Evolutionary conservation across 2,329 filamentous ascomycete species (phyloP), one percentile per base, ranked within the genome.

Genomic region (Cordyceps fumosorosea): DNA sequence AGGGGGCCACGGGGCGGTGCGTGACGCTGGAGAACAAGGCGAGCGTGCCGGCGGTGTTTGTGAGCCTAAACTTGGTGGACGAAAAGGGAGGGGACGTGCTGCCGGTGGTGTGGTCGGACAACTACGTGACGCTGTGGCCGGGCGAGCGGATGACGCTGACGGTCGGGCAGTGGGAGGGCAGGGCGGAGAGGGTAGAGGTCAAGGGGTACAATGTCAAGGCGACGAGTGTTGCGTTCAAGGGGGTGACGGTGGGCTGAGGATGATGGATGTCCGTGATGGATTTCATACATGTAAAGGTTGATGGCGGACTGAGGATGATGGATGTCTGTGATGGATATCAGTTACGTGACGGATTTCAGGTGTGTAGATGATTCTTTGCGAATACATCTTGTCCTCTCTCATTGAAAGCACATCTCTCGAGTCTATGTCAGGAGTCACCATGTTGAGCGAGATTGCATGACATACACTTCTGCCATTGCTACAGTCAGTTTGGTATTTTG

Each of bases 61-160:
- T 88, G 10, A 74, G 78, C 2, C 60, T 87, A 34, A 78, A 78
- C 52, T 68, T 85, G 1, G 74, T 84, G 0, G 76, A 84, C 64
- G 64, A 60, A 2, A 63, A 69, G 0, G 77, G 77, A 0, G 65
- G 72, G 0, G 81, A 84, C 56, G 74, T 85, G 0, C 65, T 78
- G 5, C 82, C 84, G 0, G 77, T 84, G 0, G 73, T 75, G 22
- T 88, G 85, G 84, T 80, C 79, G 0, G 84, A 87, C 64, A 88
- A 88, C 64, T 88, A 87, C 64, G 73, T 88, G 14, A 86, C 84
- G 1, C 70, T 88, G 11, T 86, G 81, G 77, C 83, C 84, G 0
- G 70, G 73, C 1, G 85, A 88, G 73, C 79, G 72, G 58, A 51
- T 84, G 14, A 48, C 55, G 42, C 42, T 72, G 1, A 61, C 62